Evolutionary conservation across 2,329 filamentous ascomycete genomes (phyloP).

Genomic region (Colletotrichum orchidophilum): DNA sequence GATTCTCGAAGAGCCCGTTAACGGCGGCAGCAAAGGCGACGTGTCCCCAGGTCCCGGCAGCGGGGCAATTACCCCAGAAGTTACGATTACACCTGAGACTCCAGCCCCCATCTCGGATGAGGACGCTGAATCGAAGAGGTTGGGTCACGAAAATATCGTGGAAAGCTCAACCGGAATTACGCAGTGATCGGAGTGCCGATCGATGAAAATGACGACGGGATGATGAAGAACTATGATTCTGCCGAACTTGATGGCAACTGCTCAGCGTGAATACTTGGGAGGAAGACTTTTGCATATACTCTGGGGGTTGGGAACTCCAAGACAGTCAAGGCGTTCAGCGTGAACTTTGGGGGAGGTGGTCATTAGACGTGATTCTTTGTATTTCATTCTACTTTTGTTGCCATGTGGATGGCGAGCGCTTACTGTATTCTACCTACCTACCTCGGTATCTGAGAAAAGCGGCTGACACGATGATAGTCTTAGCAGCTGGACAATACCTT

Average conservation of each 20-base stretch:
- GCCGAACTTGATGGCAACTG: background rate
- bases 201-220: background rate
- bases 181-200: conserved; percentile 39
- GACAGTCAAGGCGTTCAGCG: conserved; percentile 27
- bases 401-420: conserved; percentile 20
- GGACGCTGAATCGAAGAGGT: conserved; percentile 53
- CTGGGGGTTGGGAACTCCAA: conserved; percentile 19
- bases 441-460: background rate
- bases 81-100: conserved; percentile 61
- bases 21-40: conserved; percentile 32
- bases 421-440: conserved; percentile 21
- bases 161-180: conserved; percentile 46
- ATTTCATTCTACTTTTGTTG: background rate
- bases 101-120: conserved; percentile 48
- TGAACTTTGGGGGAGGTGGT: conserved; percentile 8
- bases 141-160: conserved; percentile 50
- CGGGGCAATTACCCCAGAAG: conserved; percentile 47
- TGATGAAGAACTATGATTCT: background rate
- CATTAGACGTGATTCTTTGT: conserved; percentile 19
- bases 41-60: conserved; percentile 27
- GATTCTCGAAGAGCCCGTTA: conserved; percentile 40
- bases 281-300: conserved; percentile 29
- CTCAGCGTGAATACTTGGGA: background rate
- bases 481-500: background rate
- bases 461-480: background rate